Conservation (phyloP, 768 basidiomycete species). For the Mycena chlorophos region DNA sequence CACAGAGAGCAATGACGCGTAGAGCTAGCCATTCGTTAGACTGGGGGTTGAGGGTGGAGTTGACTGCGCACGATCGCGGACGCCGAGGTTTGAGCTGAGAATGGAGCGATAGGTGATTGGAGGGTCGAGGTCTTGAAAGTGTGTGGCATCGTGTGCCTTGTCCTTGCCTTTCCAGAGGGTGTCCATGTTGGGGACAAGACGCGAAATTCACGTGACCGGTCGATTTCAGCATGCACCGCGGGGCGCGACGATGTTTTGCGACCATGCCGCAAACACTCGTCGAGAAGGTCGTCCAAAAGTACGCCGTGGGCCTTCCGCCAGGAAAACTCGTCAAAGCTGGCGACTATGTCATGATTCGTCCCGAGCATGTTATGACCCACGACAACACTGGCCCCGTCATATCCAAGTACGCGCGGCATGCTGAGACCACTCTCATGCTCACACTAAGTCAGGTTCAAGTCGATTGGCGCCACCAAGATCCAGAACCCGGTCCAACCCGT, state of each 20-base stretch:
- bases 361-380: slow-evolving; percentile 97
- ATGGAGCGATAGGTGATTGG: slow-evolving; percentile 80
- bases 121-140: slow-evolving; percentile 64
- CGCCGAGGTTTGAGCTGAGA: slow-evolving; percentile 64
- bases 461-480: slow-evolving; percentile 86
- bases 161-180: slow-evolving; percentile 61
- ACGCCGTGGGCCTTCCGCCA: slow-evolving; percentile 84
- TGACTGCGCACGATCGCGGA: slow-evolving; percentile 48
- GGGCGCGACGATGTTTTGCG: slow-evolving; percentile 28
- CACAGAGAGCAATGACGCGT: slow-evolving; percentile 85
- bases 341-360: slow-evolving; percentile 99
- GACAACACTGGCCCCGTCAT: slow-evolving; percentile 99
- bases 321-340: slow-evolving; percentile 86
- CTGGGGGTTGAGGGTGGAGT: neutral
- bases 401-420: slow-evolving; percentile 63
- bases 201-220: no score
- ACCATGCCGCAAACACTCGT: slow-evolving; percentile 81
- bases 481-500: slow-evolving; percentile 82
- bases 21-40: slow-evolving; percentile 41
- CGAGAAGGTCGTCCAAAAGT: slow-evolving; percentile 97
- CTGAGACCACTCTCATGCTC: neutral
- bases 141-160: slow-evolving; percentile 39
- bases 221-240: slow-evolving; percentile 4
- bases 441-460: slow-evolving; percentile 70
- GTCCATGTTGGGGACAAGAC: no score